Conservation (phyloP, 192 early-diverging fungal species). For the Backusella parvicylindrica region DNA sequence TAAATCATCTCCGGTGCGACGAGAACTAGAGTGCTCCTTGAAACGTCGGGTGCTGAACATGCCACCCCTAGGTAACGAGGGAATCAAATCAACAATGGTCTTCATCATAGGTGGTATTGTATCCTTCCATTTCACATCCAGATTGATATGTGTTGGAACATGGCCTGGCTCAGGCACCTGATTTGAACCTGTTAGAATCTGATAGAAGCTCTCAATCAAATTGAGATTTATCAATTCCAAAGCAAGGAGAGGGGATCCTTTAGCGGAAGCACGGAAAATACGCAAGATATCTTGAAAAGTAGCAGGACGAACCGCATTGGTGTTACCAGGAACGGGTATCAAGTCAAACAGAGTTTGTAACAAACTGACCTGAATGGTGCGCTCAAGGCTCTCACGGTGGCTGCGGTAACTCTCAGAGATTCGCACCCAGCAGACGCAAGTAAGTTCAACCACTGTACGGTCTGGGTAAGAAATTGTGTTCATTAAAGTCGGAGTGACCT, state of each 20-base stretch:
- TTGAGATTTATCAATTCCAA: slow-evolving; percentile 39
- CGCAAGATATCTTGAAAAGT: slow-evolving; percentile 57
- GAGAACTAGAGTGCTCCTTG: slow-evolving; percentile 12
- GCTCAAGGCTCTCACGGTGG: slow-evolving; percentile 50
- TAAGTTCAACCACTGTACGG: slow-evolving; percentile 67
- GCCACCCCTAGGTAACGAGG: slow-evolving; percentile 48
- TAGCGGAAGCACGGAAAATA: slow-evolving; percentile 49
- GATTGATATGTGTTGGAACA: slow-evolving; percentile 19
- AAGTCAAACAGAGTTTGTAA: slow-evolving; percentile 52
- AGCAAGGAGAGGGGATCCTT: slow-evolving; percentile 49
- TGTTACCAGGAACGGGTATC: slow-evolving; percentile 45
- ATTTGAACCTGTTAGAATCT: slow-evolving; percentile 37
- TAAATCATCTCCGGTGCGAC: slow-evolving; percentile 13
- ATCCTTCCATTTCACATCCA: slow-evolving; percentile 28
- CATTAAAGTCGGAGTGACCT: slow-evolving; percentile 70
- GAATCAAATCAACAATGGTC: slow-evolving; percentile 55
- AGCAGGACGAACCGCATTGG: slow-evolving; percentile 33
- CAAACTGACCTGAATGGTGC: slow-evolving; percentile 52
- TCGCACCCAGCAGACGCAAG: slow-evolving; percentile 59
- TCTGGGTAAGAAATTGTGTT: slow-evolving; percentile 68
- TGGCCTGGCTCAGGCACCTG: slow-evolving; percentile 20
- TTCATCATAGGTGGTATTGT: slow-evolving; percentile 40
- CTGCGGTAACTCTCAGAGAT: slow-evolving; percentile 62
- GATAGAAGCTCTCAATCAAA: slow-evolving; percentile 41
- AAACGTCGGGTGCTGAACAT: slow-evolving; percentile 26